These are phyloP conservation scores for Rhodomyrtus tomentosa DNA, from an alignment of 345 rosid genomes.

Conservation along the genomic window DNA sequence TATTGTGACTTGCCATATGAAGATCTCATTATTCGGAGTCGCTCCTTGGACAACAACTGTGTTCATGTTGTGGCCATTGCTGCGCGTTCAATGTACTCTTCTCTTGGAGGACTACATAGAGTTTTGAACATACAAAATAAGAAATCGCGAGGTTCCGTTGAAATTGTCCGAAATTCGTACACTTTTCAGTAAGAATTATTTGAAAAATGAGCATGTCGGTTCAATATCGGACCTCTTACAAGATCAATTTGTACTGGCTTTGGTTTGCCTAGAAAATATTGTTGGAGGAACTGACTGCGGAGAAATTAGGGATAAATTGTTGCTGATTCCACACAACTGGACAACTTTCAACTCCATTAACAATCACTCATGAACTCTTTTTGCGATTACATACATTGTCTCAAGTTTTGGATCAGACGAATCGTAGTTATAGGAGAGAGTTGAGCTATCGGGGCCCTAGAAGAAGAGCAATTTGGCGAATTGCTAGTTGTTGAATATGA, in stretches of 20 bases:
- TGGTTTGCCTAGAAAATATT: background rate
- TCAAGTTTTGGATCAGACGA: background rate
- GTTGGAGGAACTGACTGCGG: background rate
- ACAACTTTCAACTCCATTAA: background rate
- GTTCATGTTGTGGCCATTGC: background rate
- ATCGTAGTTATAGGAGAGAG: background rate
- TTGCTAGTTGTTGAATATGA: background rate
- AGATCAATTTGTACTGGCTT: background rate
- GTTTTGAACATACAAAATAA: background rate
- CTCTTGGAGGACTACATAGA: background rate
- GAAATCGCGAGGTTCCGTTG: background rate
- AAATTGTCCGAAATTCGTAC: background rate
- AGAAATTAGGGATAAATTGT: background rate
- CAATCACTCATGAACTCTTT: background rate
- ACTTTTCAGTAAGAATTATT: background rate
- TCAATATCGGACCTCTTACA: background rate
- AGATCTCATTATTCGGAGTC: background rate
- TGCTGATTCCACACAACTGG: background rate
- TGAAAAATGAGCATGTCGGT: background rate
- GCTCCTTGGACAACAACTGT: background rate
- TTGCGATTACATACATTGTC: background rate
- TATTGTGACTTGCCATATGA: background rate
- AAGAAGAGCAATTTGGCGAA: background rate
- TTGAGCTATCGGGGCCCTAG: background rate
- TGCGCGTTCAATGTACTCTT: background rate